phyloP scores from a whole-genome alignment of 2,329 filamentous ascomycete genomes.

The Exophiala xenobiotica region DNA sequence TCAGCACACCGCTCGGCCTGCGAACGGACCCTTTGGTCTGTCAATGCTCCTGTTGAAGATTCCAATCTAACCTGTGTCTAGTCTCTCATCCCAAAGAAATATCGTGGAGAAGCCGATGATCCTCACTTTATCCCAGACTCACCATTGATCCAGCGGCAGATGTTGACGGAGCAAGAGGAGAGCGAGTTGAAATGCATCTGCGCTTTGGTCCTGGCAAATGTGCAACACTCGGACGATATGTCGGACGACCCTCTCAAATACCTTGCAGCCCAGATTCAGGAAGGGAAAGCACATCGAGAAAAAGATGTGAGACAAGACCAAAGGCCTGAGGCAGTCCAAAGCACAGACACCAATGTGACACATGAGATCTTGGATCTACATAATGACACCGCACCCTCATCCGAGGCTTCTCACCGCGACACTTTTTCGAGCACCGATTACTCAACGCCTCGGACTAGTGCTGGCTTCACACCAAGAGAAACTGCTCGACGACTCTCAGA shows the following conservation, averaged over 20 bases:
- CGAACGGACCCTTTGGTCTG: conserved; percentile 14
- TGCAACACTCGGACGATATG: conserved; percentile 31
- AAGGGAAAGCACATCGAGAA: conserved; percentile 30
- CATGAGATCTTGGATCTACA: conserved; percentile 17
- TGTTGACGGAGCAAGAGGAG: conserved; percentile 37
- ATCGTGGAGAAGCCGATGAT: conserved; percentile 37
- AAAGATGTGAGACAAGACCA: conserved; percentile 29
- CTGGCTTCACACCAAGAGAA: conserved; percentile 30
- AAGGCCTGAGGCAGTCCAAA: conserved; percentile 17
- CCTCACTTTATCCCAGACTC: conserved; percentile 35
- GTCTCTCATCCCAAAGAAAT: conserved; percentile 33
- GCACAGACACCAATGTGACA: conserved; percentile 19
- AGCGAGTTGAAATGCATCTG: conserved; percentile 39
- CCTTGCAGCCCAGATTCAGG: conserved; percentile 35
- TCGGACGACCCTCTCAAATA: conserved; percentile 30
- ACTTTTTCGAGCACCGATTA: conserved; percentile 22
- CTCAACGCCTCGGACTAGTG: conserved; percentile 30
- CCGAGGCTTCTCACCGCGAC: conserved; percentile 25
- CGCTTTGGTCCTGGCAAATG: conserved; percentile 27
- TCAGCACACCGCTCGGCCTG: background rate
- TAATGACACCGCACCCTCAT: conserved; percentile 24
- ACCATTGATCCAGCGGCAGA: conserved; percentile 37
- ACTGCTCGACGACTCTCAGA: conserved; percentile 29
- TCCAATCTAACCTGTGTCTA: conserved; percentile 2
- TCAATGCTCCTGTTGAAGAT: background rate